phyloP scores from a whole-genome alignment of 768 basidiomycete species.

The Podaxis mareebaensis region DNA sequence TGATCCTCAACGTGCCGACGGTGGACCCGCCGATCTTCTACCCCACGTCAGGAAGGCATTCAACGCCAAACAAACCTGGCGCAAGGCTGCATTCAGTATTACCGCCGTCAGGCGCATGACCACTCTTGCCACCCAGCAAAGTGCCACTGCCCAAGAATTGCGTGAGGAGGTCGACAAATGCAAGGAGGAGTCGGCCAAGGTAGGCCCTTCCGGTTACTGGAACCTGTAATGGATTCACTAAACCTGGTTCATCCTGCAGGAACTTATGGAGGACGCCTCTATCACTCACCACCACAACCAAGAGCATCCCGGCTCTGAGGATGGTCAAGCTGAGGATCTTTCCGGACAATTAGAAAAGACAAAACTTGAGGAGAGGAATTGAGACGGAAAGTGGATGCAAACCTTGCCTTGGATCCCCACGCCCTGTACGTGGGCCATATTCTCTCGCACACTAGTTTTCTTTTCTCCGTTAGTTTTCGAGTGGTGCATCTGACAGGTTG shows the following conservation, averaged over 20 bases:
- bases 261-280: constrained; percentile 18
- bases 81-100: constrained; percentile 84
- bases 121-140: constrained; percentile 45
- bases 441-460: background rate
- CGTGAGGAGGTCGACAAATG: constrained; percentile 61
- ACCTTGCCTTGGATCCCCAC: background rate
- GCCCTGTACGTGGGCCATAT: background rate
- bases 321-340: constrained; percentile 4
- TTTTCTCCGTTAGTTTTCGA: background rate
- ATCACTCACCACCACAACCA: constrained; percentile 18
- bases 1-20: constrained; percentile 52
- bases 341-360: constrained; percentile 2
- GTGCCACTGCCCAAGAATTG: constrained; percentile 48
- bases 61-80: constrained; percentile 87
- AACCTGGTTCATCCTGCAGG: background rate
- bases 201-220: constrained; percentile 18
- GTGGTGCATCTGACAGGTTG: background rate
- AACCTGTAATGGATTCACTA: background rate
- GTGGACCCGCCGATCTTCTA: constrained; percentile 73
- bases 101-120: constrained; percentile 84
- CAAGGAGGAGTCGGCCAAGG: constrained; percentile 79
- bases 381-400: background rate
- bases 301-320: background rate
- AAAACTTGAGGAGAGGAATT: constrained; percentile 7
- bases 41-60: constrained; percentile 90